Evolutionary conservation across 371 early-diverging fungal genomes (phyloP).

Genomic region (Apophysomyces elegans): DNA sequence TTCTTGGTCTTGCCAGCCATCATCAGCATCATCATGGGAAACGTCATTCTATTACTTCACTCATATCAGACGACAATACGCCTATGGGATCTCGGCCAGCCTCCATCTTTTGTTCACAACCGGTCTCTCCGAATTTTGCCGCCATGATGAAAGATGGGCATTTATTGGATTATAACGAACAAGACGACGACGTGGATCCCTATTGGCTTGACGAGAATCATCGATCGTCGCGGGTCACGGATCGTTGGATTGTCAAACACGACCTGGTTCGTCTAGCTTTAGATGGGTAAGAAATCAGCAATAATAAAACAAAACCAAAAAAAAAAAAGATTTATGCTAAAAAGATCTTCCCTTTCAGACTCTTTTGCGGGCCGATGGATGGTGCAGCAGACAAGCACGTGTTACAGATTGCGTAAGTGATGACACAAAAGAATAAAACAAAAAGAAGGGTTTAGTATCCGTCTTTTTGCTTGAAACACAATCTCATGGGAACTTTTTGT

Average conservation of each 20-base stretch:
- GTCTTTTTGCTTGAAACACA: no score
- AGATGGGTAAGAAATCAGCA: slow-evolving; percentile 39
- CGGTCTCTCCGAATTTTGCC: slow-evolving; percentile 35
- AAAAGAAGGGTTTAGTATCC: no score
- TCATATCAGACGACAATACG: slow-evolving; percentile 27
- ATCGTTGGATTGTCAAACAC: slow-evolving; percentile 42
- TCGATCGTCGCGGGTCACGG: slow-evolving; percentile 4
- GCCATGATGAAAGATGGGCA: slow-evolving; percentile 25
- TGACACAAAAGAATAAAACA: neutral
- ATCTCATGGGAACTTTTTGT: neutral
- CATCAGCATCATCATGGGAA: slow-evolving; percentile 17
- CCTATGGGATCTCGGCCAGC: slow-evolving; percentile 32
- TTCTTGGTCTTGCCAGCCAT: neutral
- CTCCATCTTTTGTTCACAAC: slow-evolving; percentile 37
- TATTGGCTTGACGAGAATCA: slow-evolving; percentile 23
- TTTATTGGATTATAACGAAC: slow-evolving; percentile 17
- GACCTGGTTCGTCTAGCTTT: slow-evolving; percentile 43
- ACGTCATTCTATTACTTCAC: slow-evolving; percentile 37
- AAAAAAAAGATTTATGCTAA: slow-evolving; percentile 14
- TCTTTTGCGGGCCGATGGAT: slow-evolving; percentile 34
- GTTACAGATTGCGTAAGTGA: slow-evolving; percentile 44
- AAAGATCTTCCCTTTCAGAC: slow-evolving; percentile 17
- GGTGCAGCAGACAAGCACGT: slow-evolving; percentile 36
- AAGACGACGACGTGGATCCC: slow-evolving; percentile 26
- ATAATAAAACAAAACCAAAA: slow-evolving; percentile 1